Base-by-base conservation (phyloP, 1,284 basidiomycete species). In the Cryptococcus sp. region DNA sequence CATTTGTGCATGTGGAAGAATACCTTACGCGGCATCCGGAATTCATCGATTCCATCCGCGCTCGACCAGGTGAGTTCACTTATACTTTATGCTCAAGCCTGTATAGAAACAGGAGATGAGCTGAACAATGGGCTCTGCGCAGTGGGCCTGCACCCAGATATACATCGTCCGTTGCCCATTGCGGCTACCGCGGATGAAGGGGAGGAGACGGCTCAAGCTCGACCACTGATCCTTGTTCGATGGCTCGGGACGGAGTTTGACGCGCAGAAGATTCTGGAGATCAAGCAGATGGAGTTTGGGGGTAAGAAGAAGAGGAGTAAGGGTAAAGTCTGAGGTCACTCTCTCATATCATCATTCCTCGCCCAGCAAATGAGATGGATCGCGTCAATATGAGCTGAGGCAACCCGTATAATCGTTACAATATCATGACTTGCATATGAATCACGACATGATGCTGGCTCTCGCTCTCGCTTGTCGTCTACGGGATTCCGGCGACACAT, bases 241-340 rank as follows among this genome's bases (percentile, higher is more conserved):
- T 78, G 76, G 76, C 66, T 78, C 3, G 75, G 75, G 17, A 74
- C 69, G 52, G 74, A 76, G 46, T 75, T 73, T 59, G 69, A 77
- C 55, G 67, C 69, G 20, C 65, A 74, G 47, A 68, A 69, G 48
- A 70, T 76, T 34, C 61, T 69, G 37, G 74, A 77, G 66, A 75
- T 77, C 59, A 77, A 77, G 63, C 73, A 74, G 59, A 66, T 68
- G 66, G 77, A 79, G 57, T 78, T 78, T 72, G 77, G 76, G 3
- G 73, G 70, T 8, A 79, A 78, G 47, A 65, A 60, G 34, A 77
- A 73, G 62, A 40, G 62, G 49, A 72, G 69, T 61, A 73, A 72
- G 64, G 29, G 29, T 10, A 34, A 54, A 48, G 53, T 53, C 52
- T n/a, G 63, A 62, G 54, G 43, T 43, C 38, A 58, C 4, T 29